Evolutionary conservation across 192 early-diverging fungal species (phyloP), one percentile per base, ranked within the genome.

Genomic region (Coemansia sp.): DNA sequence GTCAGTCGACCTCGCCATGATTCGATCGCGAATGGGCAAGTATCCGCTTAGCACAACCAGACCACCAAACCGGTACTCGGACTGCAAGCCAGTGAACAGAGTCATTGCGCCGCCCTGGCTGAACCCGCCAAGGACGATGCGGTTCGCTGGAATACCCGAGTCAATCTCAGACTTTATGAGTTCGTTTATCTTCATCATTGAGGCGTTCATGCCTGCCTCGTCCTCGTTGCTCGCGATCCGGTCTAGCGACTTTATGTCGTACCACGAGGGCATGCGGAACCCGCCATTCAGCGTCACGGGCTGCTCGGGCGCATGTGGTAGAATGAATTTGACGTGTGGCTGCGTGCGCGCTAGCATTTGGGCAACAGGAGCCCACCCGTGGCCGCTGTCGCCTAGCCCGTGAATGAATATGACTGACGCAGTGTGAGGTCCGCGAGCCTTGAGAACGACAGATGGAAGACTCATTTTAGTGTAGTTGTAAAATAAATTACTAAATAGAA

Each of bases 71-170:
- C 87, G 87, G 50, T 84, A 75, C 63, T 89, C 90, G 6, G 89
- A 86, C 32, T 90, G 90, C 67, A 97, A 73, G 5, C 84, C 88
- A 9, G 87, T 87, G 64, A 92, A 73, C 44, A 97, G 75, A 11
- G 91, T 61, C 82, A 95, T 85, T 0, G 90, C 95, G n/a, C 86
- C 84, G 45, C 90, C 94, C 77, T 99, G 97, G 23, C 94, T 96
- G 67, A 99, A 99, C 0, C 97, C 97, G 60, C 94, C 95, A 17
- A 99, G 48, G 39, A 98, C 89, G 51, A 99, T 99, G 17, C 94
- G 86, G 41, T 89, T 78, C 5, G 93, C 76, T 2, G 92, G 86
- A 58, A 94, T 95, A 4, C 93, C 90, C 21, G 82, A 55, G 17
- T 91, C 89, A 5, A 99, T 79, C 77, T 99, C 95, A 6, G 86